Conservation (phyloP, 2,329 filamentous ascomycete species). For the Colletotrichum musicola region DNA sequence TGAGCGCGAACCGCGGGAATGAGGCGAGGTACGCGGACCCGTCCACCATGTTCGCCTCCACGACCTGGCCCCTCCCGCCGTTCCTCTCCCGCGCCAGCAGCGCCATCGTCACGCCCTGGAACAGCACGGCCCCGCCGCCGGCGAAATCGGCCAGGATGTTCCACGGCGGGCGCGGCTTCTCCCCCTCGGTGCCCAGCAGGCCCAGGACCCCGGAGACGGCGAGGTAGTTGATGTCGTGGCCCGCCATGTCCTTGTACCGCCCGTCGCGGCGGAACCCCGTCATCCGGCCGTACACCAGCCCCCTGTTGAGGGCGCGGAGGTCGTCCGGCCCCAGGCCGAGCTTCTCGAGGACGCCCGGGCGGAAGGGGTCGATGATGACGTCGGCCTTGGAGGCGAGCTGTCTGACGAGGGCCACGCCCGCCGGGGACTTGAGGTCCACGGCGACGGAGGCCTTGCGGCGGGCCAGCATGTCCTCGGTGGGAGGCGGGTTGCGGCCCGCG, state of each 20-base stretch:
- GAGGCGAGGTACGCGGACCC: constrained; percentile 83
- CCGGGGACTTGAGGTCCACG: constrained; percentile 79
- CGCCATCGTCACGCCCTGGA: constrained; percentile 85
- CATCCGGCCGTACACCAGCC: constrained; percentile 85
- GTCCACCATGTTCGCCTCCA: constrained; percentile 98
- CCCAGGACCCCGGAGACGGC: constrained; percentile 85
- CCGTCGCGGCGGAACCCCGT: constrained; percentile 92
- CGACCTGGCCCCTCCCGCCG: constrained; percentile 81
- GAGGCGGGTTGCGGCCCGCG: constrained; percentile 53
- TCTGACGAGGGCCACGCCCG: constrained; percentile 75
- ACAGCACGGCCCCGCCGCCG: constrained; percentile 85
- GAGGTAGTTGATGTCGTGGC: constrained; percentile 97
- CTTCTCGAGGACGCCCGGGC: constrained; percentile 89
- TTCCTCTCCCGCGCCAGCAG: constrained; percentile 73
- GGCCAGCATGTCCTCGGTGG: constrained; percentile 80
- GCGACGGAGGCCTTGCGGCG: constrained; percentile 85
- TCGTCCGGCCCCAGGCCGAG: constrained; percentile 80
- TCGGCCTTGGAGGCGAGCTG: constrained; percentile 74
- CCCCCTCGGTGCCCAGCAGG: constrained; percentile 77
- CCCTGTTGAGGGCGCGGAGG: constrained; percentile 76
- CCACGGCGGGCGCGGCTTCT: constrained; percentile 81
- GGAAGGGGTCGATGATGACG: constrained; percentile 92
- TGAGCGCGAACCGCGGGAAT: constrained; percentile 78
- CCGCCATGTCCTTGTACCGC: constrained; percentile 87
- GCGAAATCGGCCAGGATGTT: constrained; percentile 94